Evolutionary conservation across 495 filamentous ascomycete genomes (phyloP).

Genomic region (Elasticomyces elasticus): DNA sequence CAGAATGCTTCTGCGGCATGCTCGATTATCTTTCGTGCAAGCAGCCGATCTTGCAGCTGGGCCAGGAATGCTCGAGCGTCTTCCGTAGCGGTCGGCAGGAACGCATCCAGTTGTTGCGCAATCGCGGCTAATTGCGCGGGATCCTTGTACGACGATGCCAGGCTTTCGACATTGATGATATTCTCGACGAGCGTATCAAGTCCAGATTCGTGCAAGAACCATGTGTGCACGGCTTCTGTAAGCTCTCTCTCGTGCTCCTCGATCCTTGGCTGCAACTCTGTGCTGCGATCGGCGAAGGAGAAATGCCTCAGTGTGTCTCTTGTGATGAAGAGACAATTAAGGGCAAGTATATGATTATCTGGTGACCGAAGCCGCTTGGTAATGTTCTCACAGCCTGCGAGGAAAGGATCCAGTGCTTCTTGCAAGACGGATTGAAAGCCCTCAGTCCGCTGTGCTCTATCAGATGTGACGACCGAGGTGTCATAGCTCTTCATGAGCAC

Average conservation of each 20-base stretch:
- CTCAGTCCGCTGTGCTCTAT: constrained; percentile 26
- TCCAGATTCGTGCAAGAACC: constrained; percentile 65
- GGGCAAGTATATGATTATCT: constrained; percentile 59
- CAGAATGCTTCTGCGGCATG: constrained; percentile 81
- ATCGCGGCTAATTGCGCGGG: constrained; percentile 57
- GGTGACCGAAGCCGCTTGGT: constrained; percentile 49
- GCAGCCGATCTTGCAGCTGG: constrained; percentile 53
- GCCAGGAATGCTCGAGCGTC: constrained; percentile 77
- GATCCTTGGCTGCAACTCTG: constrained; percentile 39
- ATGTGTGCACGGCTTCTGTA: constrained; percentile 50
- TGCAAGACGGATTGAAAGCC: constrained; percentile 65
- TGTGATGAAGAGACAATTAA: constrained; percentile 67
- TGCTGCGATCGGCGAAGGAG: constrained; percentile 43
- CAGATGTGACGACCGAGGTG: constrained; percentile 57
- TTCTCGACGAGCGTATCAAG: constrained; percentile 58
- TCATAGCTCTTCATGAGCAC: constrained; percentile 76
- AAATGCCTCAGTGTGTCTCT: constrained; percentile 43
- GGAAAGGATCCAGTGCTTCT: constrained; percentile 78
- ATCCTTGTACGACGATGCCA: constrained; percentile 43
- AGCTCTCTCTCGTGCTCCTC: constrained; percentile 36
- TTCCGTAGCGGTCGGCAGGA: constrained; percentile 84
- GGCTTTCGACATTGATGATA: constrained; percentile 40
- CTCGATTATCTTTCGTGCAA: constrained; percentile 67
- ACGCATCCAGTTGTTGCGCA: constrained; percentile 76
- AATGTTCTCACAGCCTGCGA: constrained; percentile 61